Evolutionary conservation across 2,329 filamentous ascomycete genomes (phyloP), one percentile per base, ranked within the genome.

Genomic region (Talaromyces funiculosus): DNA sequence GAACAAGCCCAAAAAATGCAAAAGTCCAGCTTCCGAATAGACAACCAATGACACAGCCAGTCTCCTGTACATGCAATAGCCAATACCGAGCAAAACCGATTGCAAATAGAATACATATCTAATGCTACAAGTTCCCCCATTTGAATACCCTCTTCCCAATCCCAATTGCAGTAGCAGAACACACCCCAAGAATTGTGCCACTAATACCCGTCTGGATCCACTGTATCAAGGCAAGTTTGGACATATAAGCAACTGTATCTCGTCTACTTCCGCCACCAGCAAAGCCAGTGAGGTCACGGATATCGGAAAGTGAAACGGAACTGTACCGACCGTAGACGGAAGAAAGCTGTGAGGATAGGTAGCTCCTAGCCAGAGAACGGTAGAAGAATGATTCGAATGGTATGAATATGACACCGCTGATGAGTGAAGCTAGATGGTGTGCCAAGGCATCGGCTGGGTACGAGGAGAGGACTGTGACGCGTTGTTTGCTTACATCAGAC

Each of bases 391-490:
- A 72, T 64, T 78, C 75, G 24, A 78, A 65, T 0, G 76, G 76
- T 7, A 75, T 69, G 47, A 77, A 73, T 8, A 77, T 63, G n/a
- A 73, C 65, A 12, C 66, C 70, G 8, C 72, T 75, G 38, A 75
- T 64, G 37, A 77, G 63, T 5, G 71, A 69, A 7, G 76, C 71
- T 24, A 78, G 65, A 53, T 78, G 75, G 4, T 73, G 77, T 20
- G 76, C 71, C 26, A 78, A 69, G 7, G 75, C 73, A 64, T 78
- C 75, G 10, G 74, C 72, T 4, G 75, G 74, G 35, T 75, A 72
- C 8, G 72, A 72, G 3, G 75, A 78, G 26, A 78, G 73, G 16
- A 77, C 72, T 3, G 75, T 78, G 16, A 78, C 71, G 49, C 75
- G 71, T 63, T 77, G 75, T 26, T 61, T 53, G 26, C 47, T 29